These are phyloP conservation scores for Saccharum officinarum DNA, from an alignment of 176 grass and related monocot species.

Conservation along the genomic window DNA sequence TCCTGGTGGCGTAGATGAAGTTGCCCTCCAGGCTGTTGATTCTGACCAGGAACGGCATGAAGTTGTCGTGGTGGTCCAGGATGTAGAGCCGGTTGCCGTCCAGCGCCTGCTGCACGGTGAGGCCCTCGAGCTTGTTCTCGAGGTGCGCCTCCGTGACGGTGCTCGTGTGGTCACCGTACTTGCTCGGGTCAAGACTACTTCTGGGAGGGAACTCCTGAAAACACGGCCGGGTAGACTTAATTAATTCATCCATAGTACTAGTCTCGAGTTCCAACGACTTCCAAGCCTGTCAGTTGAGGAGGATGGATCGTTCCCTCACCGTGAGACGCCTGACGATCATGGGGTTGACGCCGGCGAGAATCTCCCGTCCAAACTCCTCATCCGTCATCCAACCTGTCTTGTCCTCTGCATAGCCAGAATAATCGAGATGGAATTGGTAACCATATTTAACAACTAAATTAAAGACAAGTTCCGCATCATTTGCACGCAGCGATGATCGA, in stretches of 20 bases:
- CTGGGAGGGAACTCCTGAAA: conserved; percentile 44
- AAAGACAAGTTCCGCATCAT: too few species aligned
- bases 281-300: too few species aligned
- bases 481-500: background rate
- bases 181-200: conserved; percentile 51
- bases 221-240: too few species aligned
- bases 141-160: conserved; percentile 49
- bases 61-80: conserved; percentile 13
- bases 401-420: background rate
- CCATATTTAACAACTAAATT: too few species aligned
- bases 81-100: background rate
- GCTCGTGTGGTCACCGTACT: conserved; percentile 61
- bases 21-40: background rate
- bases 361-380: background rate
- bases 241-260: too few species aligned
- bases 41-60: background rate
- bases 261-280: too few species aligned
- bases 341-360: background rate
- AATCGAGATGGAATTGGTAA: too few species aligned
- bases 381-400: background rate
- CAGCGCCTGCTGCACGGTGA: background rate
- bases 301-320: background rate
- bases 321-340: background rate
- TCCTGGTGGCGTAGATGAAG: background rate
- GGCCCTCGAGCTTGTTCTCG: background rate